These are phyloP conservation scores for Silene coronaria DNA, from an alignment of 179 eudicot species.

Conservation along the genomic window DNA sequence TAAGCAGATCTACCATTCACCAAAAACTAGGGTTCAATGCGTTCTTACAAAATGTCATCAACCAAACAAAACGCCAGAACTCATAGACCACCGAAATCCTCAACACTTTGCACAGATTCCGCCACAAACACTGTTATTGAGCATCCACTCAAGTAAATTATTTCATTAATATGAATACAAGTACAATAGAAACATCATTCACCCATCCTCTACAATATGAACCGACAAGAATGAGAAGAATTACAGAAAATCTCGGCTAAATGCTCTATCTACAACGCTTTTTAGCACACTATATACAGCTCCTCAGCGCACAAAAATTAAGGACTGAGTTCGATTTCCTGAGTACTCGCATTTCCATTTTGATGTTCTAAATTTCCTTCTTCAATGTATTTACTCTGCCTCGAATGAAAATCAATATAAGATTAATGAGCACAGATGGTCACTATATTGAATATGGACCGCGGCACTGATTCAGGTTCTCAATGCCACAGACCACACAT, in stretches of 20 bases:
- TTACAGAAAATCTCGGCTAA: slow-evolving; percentile 21
- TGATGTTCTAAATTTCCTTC: slow-evolving; percentile 23
- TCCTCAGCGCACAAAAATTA: background rate
- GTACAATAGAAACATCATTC: background rate
- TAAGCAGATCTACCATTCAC: too few relatives aligned
- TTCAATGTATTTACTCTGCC: slow-evolving; percentile 34
- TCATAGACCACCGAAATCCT: too few relatives aligned
- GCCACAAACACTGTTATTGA: too few relatives aligned
- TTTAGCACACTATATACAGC: background rate
- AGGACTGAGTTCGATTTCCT: slow-evolving; percentile 24
- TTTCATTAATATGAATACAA: background rate
- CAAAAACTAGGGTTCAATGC: too few relatives aligned
- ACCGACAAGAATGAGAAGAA: slow-evolving; percentile 44
- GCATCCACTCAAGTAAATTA: too few relatives aligned
- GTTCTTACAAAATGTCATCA: too few relatives aligned
- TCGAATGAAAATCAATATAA: background rate
- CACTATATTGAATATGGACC: too few relatives aligned
- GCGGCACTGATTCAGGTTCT: background rate
- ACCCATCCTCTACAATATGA: slow-evolving; percentile 26
- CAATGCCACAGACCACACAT: too few relatives aligned
- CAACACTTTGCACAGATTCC: too few relatives aligned
- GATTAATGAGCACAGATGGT: background rate
- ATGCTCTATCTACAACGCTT: slow-evolving; percentile 32
- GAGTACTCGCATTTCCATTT: slow-evolving; percentile 17
- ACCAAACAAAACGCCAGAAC: too few relatives aligned